Evolutionary conservation across 352 stramenopile species (phyloP), one percentile per base, ranked within the genome.

Genomic region (Phytophthora tentaculata): DNA sequence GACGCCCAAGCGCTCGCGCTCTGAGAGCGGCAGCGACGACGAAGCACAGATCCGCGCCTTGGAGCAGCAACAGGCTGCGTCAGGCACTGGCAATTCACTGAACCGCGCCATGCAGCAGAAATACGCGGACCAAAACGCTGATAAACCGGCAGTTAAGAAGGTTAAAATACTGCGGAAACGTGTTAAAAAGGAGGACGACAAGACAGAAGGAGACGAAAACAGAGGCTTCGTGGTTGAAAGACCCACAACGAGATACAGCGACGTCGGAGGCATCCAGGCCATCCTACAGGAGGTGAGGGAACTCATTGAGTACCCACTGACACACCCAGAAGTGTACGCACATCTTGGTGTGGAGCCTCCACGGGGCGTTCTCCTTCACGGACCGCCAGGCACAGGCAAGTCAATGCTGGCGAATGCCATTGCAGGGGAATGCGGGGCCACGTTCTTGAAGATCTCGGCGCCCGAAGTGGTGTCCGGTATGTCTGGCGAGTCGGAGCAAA

Each of bases 281-380:
- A 90, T 97, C 68, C 65, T 97, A 35, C 84, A 97, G 72, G 90
- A 97, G 44, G 86, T 98, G 19, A 84, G 92, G 19, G 92, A 98
- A 68, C 89, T 98, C n/a, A 97, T 98, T 68, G 92, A 98, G 81
- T 98, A 98, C 74, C 95, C 95, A 39, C 71, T 98, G 37, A 97
- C 89, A 1, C 93, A 98, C 73, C 95, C 95, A 0, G 94, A 98
- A 66, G 88, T 98, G 23, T 98, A 98, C 73, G 74, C 81, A 48
- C 91, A 98, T 70, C 69, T 98, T 49, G 95, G 95, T 10, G 91
- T 98, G 7, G 90, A 97, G 67, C 95, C 95, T 8, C 94, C 95
- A 12, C 79, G 92, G 41, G 94, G 94, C 12, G 96, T 98, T 39
- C 75, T 98, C 43, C 71, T 98, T 20, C 93, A 98, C 67, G 95